A percentile compares a stretch with the other conserved stretches of the same genome.
These are phyloP conservation scores for Sporobolomyces roseus DNA, from an alignment of 768 basidiomycete genomes.

Conservation along the genomic window DNA sequence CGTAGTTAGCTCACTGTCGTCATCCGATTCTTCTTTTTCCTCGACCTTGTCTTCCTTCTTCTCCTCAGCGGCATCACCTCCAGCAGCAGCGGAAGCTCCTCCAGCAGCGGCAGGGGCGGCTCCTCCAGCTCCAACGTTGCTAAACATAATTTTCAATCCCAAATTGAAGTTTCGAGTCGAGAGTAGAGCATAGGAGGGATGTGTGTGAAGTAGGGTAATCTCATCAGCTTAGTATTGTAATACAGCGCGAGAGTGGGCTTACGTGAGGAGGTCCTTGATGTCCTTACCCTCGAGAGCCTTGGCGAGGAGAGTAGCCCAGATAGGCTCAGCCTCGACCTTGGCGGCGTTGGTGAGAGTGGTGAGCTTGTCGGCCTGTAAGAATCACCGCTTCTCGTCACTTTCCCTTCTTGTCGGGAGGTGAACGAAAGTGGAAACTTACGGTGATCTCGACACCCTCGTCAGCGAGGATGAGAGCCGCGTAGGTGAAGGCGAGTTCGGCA, in stretches of 20 bases:
- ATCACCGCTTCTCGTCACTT: neutral
- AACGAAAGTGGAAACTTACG: constrained; percentile 56
- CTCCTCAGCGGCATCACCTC: constrained; percentile 61
- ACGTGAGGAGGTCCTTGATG: constrained; percentile 84
- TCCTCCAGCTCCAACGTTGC: constrained; percentile 73
- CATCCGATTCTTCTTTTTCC: constrained; percentile 26
- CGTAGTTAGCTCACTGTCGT: constrained; percentile 1
- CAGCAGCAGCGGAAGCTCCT: constrained; percentile 61
- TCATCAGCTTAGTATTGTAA: no score
- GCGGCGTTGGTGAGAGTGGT: constrained; percentile 77
- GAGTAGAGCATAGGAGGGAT: neutral
- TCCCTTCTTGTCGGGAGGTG: neutral
- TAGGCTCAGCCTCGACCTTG: constrained; percentile 80
- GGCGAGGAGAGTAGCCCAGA: constrained; percentile 95
- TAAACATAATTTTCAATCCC: neutral
- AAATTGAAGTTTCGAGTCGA: neutral
- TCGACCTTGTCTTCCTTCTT: constrained; percentile 69
- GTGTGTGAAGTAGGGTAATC: no score
- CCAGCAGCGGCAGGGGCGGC: constrained; percentile 58
- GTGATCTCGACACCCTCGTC: constrained; percentile 97
- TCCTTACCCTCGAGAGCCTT: constrained; percentile 98
- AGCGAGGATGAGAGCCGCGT: constrained; percentile 96
- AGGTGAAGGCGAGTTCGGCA: constrained; percentile 83
- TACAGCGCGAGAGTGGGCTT: neutral
- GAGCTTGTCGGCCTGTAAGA: constrained; percentile 83